phyloP scores from a whole-genome alignment of 202 grass and related monocot species.

The Sporobolus alterniflorus region DNA sequence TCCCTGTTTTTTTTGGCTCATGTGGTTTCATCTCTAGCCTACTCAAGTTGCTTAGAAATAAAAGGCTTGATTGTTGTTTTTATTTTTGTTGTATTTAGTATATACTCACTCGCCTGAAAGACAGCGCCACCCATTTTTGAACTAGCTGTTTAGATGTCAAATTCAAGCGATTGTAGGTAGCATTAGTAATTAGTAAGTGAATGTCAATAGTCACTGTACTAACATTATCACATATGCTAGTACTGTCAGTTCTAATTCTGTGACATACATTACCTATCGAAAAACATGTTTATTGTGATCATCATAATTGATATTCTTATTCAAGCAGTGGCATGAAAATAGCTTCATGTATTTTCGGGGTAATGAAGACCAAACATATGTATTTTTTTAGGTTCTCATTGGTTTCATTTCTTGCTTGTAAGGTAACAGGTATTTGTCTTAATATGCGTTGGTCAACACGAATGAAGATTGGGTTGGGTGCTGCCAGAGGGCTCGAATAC shows the following conservation, averaged over 20 bases:
- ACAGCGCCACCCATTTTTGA: background rate
- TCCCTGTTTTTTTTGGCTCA: no score
- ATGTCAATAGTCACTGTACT: background rate
- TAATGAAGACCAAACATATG: background rate
- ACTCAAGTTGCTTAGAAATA: no score
- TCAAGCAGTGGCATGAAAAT: constrained; percentile 22
- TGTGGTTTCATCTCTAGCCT: no score
- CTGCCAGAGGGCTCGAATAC: constrained; percentile 92
- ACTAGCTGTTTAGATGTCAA: background rate
- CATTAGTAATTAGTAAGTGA: background rate
- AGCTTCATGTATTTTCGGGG: background rate
- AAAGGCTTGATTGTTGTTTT: no score
- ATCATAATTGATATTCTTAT: constrained; percentile 6
- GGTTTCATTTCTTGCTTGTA: constrained; percentile 53
- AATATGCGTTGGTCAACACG: constrained; percentile 98
- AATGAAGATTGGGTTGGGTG: constrained; percentile 93
- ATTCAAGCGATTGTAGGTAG: background rate
- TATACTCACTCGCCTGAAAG: no score
- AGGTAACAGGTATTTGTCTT: constrained; percentile 84
- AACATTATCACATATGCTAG: background rate
- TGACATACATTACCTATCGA: constrained; percentile 27
- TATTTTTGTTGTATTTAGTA: no score
- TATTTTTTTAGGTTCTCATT: constrained; percentile 27
- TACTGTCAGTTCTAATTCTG: background rate
- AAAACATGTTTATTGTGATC: background rate